Evolutionary conservation across 2,329 filamentous ascomycete genomes (phyloP).

Genomic region (Fusarium brevicatenulatum): DNA sequence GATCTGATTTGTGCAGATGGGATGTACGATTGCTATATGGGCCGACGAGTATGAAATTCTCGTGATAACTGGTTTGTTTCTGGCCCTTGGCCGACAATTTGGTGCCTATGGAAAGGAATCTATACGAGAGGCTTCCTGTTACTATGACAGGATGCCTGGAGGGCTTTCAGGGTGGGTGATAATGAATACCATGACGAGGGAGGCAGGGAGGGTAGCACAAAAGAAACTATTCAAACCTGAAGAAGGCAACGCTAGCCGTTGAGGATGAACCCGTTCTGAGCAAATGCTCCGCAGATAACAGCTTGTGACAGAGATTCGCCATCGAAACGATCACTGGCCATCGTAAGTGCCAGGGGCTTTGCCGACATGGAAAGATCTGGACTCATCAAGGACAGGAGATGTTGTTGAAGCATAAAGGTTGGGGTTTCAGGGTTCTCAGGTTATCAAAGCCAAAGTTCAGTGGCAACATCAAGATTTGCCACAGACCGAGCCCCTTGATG

Average conservation of each 20-base stretch:
- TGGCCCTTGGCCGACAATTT: not conserved
- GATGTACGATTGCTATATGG: not conserved
- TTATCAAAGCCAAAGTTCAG: not conserved
- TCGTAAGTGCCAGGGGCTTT: not conserved
- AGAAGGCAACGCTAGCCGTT: not conserved
- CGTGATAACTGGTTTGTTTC: not conserved
- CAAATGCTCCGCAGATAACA: not conserved
- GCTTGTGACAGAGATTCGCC: not conserved
- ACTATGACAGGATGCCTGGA: not conserved
- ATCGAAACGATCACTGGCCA: not conserved
- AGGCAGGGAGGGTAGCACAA: not conserved
- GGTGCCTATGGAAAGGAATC: too few species aligned
- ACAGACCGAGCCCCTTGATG: not conserved
- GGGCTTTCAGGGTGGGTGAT: too few species aligned
- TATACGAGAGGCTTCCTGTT: not conserved
- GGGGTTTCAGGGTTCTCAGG: not conserved
- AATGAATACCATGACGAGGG: not conserved
- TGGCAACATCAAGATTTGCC: slow-evolving; percentile 17
- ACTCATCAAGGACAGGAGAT: not conserved
- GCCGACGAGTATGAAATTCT: not conserved
- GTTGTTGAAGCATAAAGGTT: not conserved
- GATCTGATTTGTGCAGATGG: not conserved
- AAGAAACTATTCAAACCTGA: not conserved
- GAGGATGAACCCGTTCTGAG: not conserved
- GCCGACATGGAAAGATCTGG: not conserved